Evolutionary conservation across 2,329 filamentous ascomycete genomes (phyloP), one percentile per base, ranked within the genome.

Genomic region (Fusarium veterinarium): DNA sequence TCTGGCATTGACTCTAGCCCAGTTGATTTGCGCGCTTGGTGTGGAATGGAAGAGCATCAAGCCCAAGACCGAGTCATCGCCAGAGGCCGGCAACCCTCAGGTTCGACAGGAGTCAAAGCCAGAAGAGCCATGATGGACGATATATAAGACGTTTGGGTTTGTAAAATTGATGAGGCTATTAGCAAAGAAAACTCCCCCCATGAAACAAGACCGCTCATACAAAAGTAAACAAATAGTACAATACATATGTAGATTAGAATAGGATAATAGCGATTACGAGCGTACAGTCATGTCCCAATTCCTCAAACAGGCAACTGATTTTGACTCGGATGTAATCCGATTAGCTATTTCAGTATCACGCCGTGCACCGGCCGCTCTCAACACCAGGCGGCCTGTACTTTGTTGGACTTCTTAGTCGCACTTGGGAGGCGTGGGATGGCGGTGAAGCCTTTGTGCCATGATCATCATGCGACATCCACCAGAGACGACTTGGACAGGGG

Each of bases 41-140:
- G 86, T 93, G 73, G 87, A 93, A 79, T 93, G 91, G 91, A 89
- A 84, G 78, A 90, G 84, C 71, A 90, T 93, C 76, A 93, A 92
- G 84, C 67, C 67, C 16, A 89, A 88, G 75, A 60, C 33, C 8
- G 75, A 77, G 67, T 67, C 59, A 37, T 62, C 57, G 8, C 48
- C 60, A 13, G 57, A 58, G 35, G 49, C 44, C 30, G 58, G 53
- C 17, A 45, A 70, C 13, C 11, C 46, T 23, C 42, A 51, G 23
- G 14, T 46, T 33, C 40, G 31, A 14, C 38, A 63, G 25, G 49
- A 64, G 35, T 13, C 68, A 45, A 72, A 69, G 49, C 28, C 42
- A 11, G 69, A 72, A 42, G 60, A 67, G 51, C 62, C 65, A 51
- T 73, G 73, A 73, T 69, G 38, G 23, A 40, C 11, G 23, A 44